Conservation (phyloP, 148 eudicot genomes). For the Camellia lanceoleosa region DNA sequence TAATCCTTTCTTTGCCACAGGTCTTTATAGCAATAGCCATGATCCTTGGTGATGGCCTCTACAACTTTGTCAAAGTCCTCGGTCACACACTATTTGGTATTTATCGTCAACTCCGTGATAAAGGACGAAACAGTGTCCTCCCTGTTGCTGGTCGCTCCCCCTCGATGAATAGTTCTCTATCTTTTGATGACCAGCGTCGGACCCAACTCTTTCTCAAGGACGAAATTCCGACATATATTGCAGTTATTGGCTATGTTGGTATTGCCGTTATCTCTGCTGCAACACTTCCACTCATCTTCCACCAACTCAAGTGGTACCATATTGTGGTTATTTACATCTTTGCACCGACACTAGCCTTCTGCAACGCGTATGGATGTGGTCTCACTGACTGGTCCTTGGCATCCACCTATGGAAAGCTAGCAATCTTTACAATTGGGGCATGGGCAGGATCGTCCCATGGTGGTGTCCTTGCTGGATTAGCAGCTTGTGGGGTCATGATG, state of each 20-base stretch:
- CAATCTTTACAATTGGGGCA: constrained; percentile 65
- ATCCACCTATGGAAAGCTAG: constrained; percentile 77
- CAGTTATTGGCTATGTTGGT: constrained; percentile 43
- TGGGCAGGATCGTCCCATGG: constrained; percentile 72
- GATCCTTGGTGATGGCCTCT: constrained; percentile 89
- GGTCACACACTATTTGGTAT: constrained; percentile 46
- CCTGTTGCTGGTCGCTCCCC: constrained; percentile 32
- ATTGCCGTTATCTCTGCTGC: constrained; percentile 50
- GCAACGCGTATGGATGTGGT: constrained; percentile 92
- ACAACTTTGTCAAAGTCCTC: constrained; percentile 74
- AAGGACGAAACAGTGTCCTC: constrained; percentile 25
- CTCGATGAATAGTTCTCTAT: constrained; percentile 14
- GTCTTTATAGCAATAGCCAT: constrained; percentile 74
- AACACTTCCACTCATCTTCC: constrained; percentile 64
- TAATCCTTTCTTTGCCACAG: constrained; percentile 26
- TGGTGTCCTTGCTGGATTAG: constrained; percentile 72
- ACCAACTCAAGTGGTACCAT: constrained; percentile 74
- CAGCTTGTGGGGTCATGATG: constrained; percentile 88
- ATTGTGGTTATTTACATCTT: constrained; percentile 54
- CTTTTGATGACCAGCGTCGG: constrained; percentile 67
- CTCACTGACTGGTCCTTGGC: constrained; percentile 86
- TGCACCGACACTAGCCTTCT: constrained; percentile 73
- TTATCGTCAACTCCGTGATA: constrained; percentile 37
- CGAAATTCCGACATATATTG: constrained; percentile 71
- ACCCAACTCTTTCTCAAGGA: constrained; percentile 67